Conservation (phyloP, 352 stramenopile genomes). For the Phytopythium oedochilum region DNA sequence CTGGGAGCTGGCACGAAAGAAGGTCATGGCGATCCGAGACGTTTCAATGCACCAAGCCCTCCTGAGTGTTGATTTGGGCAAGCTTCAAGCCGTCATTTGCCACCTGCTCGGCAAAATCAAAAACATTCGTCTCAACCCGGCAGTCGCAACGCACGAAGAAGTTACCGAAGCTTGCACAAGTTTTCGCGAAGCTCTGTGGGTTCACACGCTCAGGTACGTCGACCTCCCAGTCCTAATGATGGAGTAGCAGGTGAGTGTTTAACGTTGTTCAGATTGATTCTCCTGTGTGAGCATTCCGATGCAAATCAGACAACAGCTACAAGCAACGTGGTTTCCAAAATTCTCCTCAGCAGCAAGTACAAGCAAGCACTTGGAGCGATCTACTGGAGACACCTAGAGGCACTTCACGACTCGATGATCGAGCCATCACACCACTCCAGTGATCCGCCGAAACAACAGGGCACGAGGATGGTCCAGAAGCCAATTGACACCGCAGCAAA, state of each 20-base stretch:
- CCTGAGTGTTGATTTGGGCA: not conserved
- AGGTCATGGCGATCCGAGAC: constrained; percentile 3
- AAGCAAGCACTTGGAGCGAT: constrained; percentile 31
- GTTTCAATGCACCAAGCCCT: constrained; percentile 1
- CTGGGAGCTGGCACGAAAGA: constrained; percentile 19
- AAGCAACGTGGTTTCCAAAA: constrained; percentile 8
- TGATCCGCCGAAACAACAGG: not conserved
- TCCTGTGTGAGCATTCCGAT: constrained; percentile 6
- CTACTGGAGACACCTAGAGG: constrained; percentile 32
- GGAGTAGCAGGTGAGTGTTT: not conserved
- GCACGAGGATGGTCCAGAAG: constrained; percentile 8
- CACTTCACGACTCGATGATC: constrained; percentile 11
- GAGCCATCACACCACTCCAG: not conserved
- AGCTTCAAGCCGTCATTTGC: not conserved
- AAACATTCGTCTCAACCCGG: constrained; percentile 43
- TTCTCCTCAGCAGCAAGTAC: constrained; percentile 31
- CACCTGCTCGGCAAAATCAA: constrained; percentile 11
- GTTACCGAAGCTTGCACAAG: constrained; percentile 48
- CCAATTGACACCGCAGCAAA: not conserved
- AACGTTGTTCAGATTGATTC: constrained; percentile 21
- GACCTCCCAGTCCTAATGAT: no score
- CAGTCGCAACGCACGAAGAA: constrained; percentile 27
- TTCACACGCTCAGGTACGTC: constrained; percentile 65
- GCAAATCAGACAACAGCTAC: constrained; percentile 7
- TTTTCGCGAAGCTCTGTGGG: constrained; percentile 54